phyloP scores from a whole-genome alignment of 2,329 filamentous ascomycete species.

The Colletotrichum tanaceti region DNA sequence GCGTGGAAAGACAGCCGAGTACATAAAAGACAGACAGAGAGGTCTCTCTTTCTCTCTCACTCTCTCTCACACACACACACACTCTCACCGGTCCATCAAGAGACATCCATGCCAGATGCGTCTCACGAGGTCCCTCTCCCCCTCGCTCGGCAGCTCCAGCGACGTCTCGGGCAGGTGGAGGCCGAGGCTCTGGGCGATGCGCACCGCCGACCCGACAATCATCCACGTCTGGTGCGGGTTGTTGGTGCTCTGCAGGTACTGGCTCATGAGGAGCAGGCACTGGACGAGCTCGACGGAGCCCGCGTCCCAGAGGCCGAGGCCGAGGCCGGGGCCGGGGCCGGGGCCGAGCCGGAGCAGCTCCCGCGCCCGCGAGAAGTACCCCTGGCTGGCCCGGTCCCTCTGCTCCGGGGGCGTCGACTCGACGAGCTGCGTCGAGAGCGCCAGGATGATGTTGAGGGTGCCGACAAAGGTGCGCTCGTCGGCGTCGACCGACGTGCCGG shows the following conservation, averaged over 20 bases:
- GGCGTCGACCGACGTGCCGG: slow-evolving; percentile 49
- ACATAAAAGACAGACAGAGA: no score
- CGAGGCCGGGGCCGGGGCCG: no score
- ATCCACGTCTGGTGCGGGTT: slow-evolving; percentile 63
- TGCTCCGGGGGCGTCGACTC: slow-evolving; percentile 55
- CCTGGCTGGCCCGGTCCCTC: slow-evolving; percentile 53
- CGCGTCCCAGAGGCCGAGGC: slow-evolving; percentile 56
- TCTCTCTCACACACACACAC: no score
- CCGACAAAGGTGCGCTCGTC: slow-evolving; percentile 58
- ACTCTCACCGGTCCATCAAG: slow-evolving; percentile 52
- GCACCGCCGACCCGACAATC: slow-evolving; percentile 57
- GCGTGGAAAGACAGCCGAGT: no score
- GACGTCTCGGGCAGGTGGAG: slow-evolving; percentile 57
- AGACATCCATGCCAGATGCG: slow-evolving; percentile 54
- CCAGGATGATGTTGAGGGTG: slow-evolving; percentile 60
- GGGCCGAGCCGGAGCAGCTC: slow-evolving; percentile 55
- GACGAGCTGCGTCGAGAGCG: slow-evolving; percentile 57
- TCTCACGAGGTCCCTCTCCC: slow-evolving; percentile 46
- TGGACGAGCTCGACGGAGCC: slow-evolving; percentile 59
- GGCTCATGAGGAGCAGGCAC: slow-evolving; percentile 59
- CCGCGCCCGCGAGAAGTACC: slow-evolving; percentile 57
- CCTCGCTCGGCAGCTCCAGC: slow-evolving; percentile 13
- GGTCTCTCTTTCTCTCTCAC: no score
- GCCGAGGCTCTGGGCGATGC: slow-evolving; percentile 60
- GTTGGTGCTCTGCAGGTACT: slow-evolving; percentile 62